These are phyloP conservation scores for Raphanus hybrid DNA, from an alignment of 441 rosid genomes.

Conservation along the genomic window DNA sequence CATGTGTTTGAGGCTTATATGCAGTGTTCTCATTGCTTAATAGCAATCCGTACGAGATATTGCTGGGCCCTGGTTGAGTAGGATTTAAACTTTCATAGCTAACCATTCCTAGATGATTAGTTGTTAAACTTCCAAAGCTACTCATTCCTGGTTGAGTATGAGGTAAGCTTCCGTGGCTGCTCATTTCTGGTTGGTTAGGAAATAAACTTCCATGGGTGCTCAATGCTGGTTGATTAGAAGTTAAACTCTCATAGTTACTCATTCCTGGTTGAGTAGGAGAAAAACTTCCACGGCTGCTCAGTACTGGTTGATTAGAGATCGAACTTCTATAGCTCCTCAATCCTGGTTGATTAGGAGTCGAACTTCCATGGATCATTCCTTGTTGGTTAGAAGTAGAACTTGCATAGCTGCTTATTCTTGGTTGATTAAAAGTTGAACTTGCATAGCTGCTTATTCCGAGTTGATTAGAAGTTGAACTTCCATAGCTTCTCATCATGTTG, in stretches of 20 bases:
- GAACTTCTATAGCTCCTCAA: background rate
- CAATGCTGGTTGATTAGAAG: slow-evolving; percentile 16
- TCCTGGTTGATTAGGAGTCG: background rate
- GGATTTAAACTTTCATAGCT: background rate
- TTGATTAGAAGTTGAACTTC: slow-evolving; percentile 8
- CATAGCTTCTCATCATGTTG: slow-evolving; percentile 22
- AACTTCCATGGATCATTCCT: background rate
- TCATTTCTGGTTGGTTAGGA: slow-evolving; percentile 14
- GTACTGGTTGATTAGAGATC: background rate
- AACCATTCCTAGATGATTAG: slow-evolving; percentile 18
- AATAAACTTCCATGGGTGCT: background rate
- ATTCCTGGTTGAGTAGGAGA: slow-evolving; percentile 27
- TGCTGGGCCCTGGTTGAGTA: background rate
- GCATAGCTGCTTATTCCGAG: slow-evolving; percentile 17
- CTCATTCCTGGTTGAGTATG: slow-evolving; percentile 19
- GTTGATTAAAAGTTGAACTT: slow-evolving; percentile 10
- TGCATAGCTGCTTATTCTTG: background rate
- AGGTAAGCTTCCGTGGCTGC: background rate
- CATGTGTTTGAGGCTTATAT: slow-evolving; percentile 7
- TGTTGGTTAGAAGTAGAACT: background rate
- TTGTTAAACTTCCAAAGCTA: background rate
- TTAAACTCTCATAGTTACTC: background rate
- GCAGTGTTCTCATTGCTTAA: slow-evolving; percentile 22
- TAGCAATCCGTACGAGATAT: slow-evolving; percentile 10
- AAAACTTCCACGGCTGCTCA: background rate